Base-by-base conservation (phyloP, 345 rosid genomes). In the Pistacia integerrima region DNA sequence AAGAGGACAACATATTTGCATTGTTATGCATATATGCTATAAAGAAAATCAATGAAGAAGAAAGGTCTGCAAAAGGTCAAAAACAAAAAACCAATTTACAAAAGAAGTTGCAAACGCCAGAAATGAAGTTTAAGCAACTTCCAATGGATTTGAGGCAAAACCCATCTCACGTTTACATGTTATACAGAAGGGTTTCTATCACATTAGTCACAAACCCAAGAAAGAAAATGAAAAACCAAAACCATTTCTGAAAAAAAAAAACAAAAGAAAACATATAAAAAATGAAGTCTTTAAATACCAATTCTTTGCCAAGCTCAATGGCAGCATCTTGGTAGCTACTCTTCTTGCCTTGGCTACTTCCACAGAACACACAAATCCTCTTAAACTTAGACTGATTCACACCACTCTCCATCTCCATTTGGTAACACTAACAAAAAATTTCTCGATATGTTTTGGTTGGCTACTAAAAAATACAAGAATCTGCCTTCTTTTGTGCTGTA, bases 281-380 rank as follows among this genome's bases (percentile, higher is more conserved):
- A 33, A 28, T 55, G 41, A 77, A 61, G 74, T 41, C 12, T 69
- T 70, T 55, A 33, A 58, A 76, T 85, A 92, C 97, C 93, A 92
- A 86, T 84, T 92, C 97, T 49, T 84, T 86, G 77, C 90, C 97
- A 74, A 92, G 94, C 79, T 89, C 93, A 82, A 88, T 83, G 74
- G 97, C 97, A 83, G 97, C 93, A 85, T 88, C 97, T 82, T 92
- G 97, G 79, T 92, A 92, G 82, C 94, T 92, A 69, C 85, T 89
- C 79, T 90, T 92, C 84, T 88, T 92, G 73, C 97, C 97, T 67
- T 89, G 93, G 83, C 94, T 92, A 67, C 94, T 92, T 75, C 97
- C 94, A 77, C 97, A 92, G 77, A 92, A 92, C 70, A 92, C 97
- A 83, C 97, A 92, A 77, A 92, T 87, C 85, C 92, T 89, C 80